A percentile compares a stretch with the other conserved stretches of the same genome.
Conservation (phyloP, 768 basidiomycete species). For the Zangia roseola region DNA sequence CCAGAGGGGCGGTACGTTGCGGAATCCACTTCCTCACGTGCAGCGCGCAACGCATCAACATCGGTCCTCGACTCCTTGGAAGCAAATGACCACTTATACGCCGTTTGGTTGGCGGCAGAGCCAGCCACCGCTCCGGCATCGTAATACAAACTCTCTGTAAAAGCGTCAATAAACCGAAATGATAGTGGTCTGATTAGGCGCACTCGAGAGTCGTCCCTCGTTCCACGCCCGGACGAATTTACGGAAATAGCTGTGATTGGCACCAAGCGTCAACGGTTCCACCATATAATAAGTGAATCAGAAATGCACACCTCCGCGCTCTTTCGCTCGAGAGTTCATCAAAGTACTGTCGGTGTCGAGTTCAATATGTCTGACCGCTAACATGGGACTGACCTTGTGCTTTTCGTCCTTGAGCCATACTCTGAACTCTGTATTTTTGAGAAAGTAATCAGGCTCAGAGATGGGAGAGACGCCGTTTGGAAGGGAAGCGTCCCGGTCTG, state of each 20-base stretch:
- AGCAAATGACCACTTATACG: conserved; percentile 87
- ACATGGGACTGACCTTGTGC: conserved; percentile 43
- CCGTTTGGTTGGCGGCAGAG: conserved; percentile 67
- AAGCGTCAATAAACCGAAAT: neutral
- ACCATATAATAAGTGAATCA: conserved; percentile 26
- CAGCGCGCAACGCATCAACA: conserved; percentile 51
- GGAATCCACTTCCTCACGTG: conserved; percentile 56
- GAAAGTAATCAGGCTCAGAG: conserved; percentile 83
- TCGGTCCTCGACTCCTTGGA: conserved; percentile 63
- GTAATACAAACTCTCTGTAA: conserved; percentile 50
- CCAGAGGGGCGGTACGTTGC: conserved; percentile 36
- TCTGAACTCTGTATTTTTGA: conserved; percentile 84
- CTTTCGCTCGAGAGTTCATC: conserved; percentile 82
- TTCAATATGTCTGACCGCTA: neutral
- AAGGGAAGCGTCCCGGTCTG: conserved; percentile 42
- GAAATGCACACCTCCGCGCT: conserved; percentile 61
- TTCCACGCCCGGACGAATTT: conserved; percentile 95
- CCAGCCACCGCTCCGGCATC: conserved; percentile 56
- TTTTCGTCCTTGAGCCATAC: conserved; percentile 81
- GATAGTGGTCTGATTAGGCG: neutral
- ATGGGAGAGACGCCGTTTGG: conserved; percentile 62
- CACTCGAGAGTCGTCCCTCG: conserved; percentile 68
- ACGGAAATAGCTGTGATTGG: conserved; percentile 71
- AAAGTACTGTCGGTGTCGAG: conserved; percentile 61
- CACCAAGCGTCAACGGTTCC: conserved; percentile 16